phyloP scores from a whole-genome alignment of 495 filamentous ascomycete species.

The Xylaria flabelliformis region DNA sequence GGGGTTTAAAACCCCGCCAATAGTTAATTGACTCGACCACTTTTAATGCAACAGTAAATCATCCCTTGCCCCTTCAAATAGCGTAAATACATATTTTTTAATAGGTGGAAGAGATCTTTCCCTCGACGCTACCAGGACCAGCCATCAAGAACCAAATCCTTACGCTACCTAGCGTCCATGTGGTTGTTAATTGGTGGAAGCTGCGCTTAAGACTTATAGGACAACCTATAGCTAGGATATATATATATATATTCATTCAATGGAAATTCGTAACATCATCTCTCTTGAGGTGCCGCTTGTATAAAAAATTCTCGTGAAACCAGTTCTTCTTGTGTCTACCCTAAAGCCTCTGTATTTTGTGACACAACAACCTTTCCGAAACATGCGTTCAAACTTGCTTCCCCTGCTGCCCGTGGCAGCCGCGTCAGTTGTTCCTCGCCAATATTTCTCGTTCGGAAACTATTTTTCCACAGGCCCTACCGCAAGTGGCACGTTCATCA shows the following conservation, averaged over 20 bases:
- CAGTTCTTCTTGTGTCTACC: neutral
- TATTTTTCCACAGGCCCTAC: conserved; percentile 49
- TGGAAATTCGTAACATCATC: neutral
- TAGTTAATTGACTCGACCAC: neutral
- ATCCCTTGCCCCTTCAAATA: neutral
- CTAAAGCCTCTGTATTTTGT: neutral
- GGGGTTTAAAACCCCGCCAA: conserved; percentile 9
- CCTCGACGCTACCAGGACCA: neutral
- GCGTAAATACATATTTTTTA: conserved; percentile 1
- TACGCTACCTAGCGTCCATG: neutral
- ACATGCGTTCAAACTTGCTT: conserved; percentile 10
- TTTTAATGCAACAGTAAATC: neutral
- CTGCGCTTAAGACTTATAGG: neutral
- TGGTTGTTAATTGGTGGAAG: conserved; percentile 8
- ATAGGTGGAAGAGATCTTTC: conserved; percentile 4
- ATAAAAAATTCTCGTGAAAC: neutral
- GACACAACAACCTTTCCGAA: neutral
- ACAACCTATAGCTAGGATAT: neutral
- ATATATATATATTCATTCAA: neutral
- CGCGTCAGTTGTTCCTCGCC: conserved; percentile 23
- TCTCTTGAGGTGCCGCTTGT: neutral
- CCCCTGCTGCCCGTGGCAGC: conserved; percentile 9
- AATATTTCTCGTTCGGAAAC: conserved; percentile 25
- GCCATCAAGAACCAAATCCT: neutral
- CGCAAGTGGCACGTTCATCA: conserved; percentile 42